These are phyloP conservation scores for Penicillium brasilianum DNA, from an alignment of 2,329 filamentous ascomycete species.

Conservation along the genomic window DNA sequence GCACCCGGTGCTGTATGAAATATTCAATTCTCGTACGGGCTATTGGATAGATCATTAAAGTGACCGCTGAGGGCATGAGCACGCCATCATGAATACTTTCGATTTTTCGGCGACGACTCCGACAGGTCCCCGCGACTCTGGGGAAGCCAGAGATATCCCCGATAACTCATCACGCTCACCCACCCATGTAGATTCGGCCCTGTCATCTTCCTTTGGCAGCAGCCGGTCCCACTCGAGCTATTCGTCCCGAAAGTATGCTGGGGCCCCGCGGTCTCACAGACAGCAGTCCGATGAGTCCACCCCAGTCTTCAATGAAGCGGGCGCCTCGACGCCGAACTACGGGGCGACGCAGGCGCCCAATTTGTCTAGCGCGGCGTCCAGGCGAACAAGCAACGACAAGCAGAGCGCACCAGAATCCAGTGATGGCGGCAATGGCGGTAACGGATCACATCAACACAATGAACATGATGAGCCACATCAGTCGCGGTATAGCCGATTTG, in stretches of 20 bases:
- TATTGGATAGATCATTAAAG: constrained; percentile 22
- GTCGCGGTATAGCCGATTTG: constrained; percentile 54
- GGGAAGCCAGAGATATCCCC: constrained; percentile 22
- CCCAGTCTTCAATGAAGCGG: constrained; percentile 37
- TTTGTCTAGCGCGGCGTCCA: not conserved
- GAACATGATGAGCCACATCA: constrained; percentile 22
- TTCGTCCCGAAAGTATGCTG: constrained; percentile 25
- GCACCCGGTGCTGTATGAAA: constrained; percentile 19
- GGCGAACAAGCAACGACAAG: constrained; percentile 17
- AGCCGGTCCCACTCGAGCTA: constrained; percentile 33
- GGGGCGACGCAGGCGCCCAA: constrained; percentile 34
- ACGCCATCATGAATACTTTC: constrained; percentile 43
- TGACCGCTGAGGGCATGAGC: constrained; percentile 28
- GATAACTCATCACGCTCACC: constrained; percentile 29
- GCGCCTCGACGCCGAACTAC: constrained; percentile 36
- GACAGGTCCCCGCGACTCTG: constrained; percentile 21
- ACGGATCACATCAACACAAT: constrained; percentile 7
- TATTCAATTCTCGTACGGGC: constrained; percentile 1
- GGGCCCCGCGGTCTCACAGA: constrained; percentile 23
- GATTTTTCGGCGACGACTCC: constrained; percentile 34
- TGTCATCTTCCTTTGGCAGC: constrained; percentile 31
- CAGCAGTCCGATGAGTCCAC: constrained; percentile 36
- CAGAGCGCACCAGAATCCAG: constrained; percentile 14
- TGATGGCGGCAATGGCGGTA: not conserved
- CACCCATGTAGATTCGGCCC: constrained; percentile 31